Percentiles rank a stretch among this genome's conserved stretches.
These are phyloP conservation scores for Mesembryanthemum crystallinum DNA, from an alignment of 148 eudicot species.

Conservation along the genomic window DNA sequence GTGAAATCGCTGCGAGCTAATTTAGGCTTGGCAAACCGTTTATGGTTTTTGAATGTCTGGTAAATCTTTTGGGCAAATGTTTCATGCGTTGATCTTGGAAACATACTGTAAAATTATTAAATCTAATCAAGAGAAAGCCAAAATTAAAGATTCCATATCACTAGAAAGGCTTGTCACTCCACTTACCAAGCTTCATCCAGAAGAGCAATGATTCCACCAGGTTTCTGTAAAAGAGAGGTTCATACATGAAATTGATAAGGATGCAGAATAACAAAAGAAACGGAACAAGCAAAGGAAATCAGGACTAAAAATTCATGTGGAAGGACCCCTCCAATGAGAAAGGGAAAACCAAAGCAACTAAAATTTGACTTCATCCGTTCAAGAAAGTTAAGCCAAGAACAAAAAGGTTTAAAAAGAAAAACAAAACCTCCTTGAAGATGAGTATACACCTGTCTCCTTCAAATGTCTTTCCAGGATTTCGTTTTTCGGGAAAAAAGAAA, in stretches of 20 bases:
- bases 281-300: background rate
- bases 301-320: background rate
- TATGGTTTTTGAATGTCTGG: conserved; percentile 80
- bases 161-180: conserved; percentile 1
- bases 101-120: conserved; percentile 61
- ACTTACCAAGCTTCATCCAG: conserved; percentile 99
- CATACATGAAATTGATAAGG: background rate
- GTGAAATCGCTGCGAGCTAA: conserved; percentile 93
- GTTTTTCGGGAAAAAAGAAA: too few relatives aligned
- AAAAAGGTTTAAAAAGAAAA: background rate
- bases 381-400: background rate
- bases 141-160: background rate
- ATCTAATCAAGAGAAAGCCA: conserved; percentile 9
- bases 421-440: background rate
- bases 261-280: background rate
- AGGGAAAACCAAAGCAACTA: background rate
- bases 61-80: conserved; percentile 95
- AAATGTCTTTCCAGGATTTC: background rate
- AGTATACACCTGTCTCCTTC: background rate
- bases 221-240: conserved; percentile 60
- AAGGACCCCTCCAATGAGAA: background rate
- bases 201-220: conserved; percentile 96
- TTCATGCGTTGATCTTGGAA: conserved; percentile 97
- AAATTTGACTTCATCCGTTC: background rate
- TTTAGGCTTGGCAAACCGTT: conserved; percentile 91